Evolutionary conservation across 768 basidiomycete species (phyloP).

Genomic region (Ephemerocybe angulata): DNA sequence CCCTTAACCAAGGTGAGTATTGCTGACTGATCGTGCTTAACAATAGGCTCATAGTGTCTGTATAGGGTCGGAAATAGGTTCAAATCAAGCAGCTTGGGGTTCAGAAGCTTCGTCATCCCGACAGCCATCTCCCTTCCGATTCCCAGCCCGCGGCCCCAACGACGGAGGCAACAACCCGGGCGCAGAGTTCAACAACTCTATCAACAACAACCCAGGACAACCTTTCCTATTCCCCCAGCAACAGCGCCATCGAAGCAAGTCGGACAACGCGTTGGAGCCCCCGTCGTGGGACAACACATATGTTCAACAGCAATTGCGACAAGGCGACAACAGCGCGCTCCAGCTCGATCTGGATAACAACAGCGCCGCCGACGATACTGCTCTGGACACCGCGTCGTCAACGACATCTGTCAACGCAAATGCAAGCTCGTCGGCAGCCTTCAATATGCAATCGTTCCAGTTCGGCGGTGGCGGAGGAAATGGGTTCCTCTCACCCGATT

Average conservation of each 20-base stretch:
- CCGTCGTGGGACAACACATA: constrained; percentile 46
- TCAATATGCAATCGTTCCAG: constrained; percentile 18
- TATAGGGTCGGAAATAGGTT: constrained; percentile 2
- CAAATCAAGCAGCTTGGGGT: constrained; percentile 5
- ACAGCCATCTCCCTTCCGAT: constrained; percentile 9
- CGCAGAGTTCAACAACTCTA: constrained; percentile 2
- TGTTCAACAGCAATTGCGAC: constrained; percentile 23
- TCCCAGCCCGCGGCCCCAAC: constrained; percentile 5
- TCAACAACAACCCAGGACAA: constrained; percentile 5
- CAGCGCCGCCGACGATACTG: constrained; percentile 18
- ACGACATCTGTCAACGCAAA: constrained; percentile 18
- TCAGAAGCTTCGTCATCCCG: not conserved
- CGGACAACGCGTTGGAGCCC: constrained; percentile 55
- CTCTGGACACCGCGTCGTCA: constrained; percentile 40
- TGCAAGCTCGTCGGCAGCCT: constrained; percentile 6
- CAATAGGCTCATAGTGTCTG: not conserved
- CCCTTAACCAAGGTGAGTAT: constrained; percentile 52
- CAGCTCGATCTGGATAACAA: not conserved
- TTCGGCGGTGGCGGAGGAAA: constrained; percentile 24
- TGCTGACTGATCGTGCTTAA: constrained; percentile 7
- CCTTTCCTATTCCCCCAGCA: constrained; percentile 18
- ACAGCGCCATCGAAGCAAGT: constrained; percentile 52
- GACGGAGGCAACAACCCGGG: not conserved
- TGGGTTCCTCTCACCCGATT: constrained; percentile 33
- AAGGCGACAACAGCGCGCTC: constrained; percentile 6